Evolutionary conservation across 495 filamentous ascomycete species (phyloP).

Genomic region (Lophium mytilinum): DNA sequence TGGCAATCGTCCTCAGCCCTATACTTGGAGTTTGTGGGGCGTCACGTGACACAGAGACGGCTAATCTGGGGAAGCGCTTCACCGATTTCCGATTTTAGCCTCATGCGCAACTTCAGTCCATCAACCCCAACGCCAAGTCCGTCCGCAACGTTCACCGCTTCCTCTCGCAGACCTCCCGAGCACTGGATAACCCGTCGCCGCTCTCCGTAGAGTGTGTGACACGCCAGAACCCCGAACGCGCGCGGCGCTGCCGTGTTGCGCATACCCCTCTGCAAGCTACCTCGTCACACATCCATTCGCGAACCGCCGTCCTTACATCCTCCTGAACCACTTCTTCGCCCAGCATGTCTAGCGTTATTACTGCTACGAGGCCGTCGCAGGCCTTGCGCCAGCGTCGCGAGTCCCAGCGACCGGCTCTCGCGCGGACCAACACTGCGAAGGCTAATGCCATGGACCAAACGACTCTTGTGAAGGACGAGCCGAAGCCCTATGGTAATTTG

Average conservation of each 20-base stretch:
- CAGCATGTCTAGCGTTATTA: background rate
- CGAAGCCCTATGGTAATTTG: conserved; percentile 7
- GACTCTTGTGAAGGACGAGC: conserved; percentile 9
- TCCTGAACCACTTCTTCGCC: background rate
- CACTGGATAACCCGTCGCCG: background rate
- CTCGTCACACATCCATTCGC: background rate
- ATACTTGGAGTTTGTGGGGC: background rate
- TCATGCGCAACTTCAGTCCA: background rate
- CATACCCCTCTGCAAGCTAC: background rate
- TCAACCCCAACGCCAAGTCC: background rate
- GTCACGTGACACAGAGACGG: background rate
- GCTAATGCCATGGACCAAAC: conserved; percentile 11
- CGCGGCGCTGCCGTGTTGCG: conserved; percentile 1
- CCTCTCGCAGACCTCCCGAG: background rate
- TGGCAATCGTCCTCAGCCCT: background rate
- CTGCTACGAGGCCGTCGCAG: conserved; percentile 9
- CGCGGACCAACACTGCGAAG: conserved; percentile 15
- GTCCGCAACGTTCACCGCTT: background rate
- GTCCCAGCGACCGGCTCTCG: conserved; percentile 22
- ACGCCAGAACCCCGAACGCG: background rate
- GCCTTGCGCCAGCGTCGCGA: conserved; percentile 27
- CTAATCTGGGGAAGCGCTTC: background rate
- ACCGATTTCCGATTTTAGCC: background rate
- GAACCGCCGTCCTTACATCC: background rate
- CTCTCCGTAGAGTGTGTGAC: background rate